Evolutionary conservation across 2,329 filamentous ascomycete genomes (phyloP).

Genomic region (Tolypocladium tropicale): DNA sequence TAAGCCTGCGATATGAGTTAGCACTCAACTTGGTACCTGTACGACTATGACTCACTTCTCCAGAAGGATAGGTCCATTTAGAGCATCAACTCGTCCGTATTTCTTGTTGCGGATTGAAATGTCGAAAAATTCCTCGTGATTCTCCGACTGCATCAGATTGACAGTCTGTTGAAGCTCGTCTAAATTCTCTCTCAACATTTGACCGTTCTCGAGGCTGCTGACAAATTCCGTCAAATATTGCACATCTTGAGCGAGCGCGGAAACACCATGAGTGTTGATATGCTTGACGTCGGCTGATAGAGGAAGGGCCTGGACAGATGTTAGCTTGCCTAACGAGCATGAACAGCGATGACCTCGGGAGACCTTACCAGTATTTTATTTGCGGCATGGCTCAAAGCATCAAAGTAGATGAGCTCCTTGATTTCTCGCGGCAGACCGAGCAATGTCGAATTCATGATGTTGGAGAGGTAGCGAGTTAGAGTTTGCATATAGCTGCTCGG

Average conservation of each 20-base stretch:
- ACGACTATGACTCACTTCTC: conserved; percentile 60
- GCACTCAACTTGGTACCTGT: background rate
- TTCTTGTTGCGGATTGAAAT: conserved; percentile 83
- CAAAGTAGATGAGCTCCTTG: conserved; percentile 96
- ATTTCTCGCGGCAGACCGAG: conserved; percentile 90
- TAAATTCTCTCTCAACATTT: conserved; percentile 79
- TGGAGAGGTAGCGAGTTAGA: conserved; percentile 81
- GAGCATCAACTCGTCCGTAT: conserved; percentile 83
- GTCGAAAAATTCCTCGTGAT: conserved; percentile 96
- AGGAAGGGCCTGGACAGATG: conserved; percentile 51
- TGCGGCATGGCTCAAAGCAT: conserved; percentile 83
- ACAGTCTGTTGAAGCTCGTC: conserved; percentile 93
- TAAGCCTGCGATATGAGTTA: conserved; percentile 41
- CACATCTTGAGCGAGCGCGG: conserved; percentile 73
- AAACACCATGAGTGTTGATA: conserved; percentile 81
- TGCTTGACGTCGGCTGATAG: conserved; percentile 68
- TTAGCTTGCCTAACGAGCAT: conserved; percentile 5
- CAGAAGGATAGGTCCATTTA: conserved; percentile 80
- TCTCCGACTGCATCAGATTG: conserved; percentile 74
- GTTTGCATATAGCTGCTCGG: conserved; percentile 95
- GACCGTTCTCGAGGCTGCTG: conserved; percentile 68
- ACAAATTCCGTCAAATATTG: conserved; percentile 80
- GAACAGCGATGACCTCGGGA: background rate
- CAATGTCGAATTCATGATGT: conserved; percentile 93
- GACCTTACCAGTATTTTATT: conserved; percentile 62